Percentiles rank a stretch among this genome's conserved stretches.
Evolutionary conservation across 495 filamentous ascomycete genomes (phyloP).

Genomic region (Lophium mytilinum): DNA sequence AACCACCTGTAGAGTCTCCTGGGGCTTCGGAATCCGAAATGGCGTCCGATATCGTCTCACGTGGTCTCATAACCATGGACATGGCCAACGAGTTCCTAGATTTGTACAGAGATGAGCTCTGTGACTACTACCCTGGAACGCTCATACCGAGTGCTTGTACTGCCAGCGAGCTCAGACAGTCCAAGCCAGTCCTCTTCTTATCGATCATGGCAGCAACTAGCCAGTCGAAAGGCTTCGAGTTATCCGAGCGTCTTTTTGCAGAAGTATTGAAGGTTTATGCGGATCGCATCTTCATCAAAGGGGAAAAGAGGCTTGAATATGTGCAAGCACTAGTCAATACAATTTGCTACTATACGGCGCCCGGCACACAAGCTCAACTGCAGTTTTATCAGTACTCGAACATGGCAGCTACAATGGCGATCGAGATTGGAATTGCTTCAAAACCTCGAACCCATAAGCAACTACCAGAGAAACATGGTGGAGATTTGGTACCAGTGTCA

Average conservation of each 20-base stretch:
- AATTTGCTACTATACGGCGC: conserved; percentile 44
- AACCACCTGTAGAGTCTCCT: not conserved
- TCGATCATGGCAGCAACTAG: conserved; percentile 45
- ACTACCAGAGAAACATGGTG: conserved; percentile 13
- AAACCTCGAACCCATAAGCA: conserved; percentile 27
- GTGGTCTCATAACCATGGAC: conserved; percentile 41
- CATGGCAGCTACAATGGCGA: conserved; percentile 48
- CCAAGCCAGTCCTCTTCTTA: conserved; percentile 45
- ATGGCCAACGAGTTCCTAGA: conserved; percentile 39
- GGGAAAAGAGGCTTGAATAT: conserved; percentile 48
- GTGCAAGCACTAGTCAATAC: conserved; percentile 46
- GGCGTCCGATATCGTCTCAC: conserved; percentile 38
- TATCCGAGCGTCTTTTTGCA: conserved; percentile 41
- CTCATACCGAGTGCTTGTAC: conserved; percentile 37
- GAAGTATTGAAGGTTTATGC: conserved; percentile 45
- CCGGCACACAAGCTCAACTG: conserved; percentile 39
- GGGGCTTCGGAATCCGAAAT: not conserved
- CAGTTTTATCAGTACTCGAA: conserved; percentile 49
- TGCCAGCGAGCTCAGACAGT: conserved; percentile 35
- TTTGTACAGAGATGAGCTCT: conserved; percentile 39
- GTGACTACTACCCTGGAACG: conserved; percentile 38
- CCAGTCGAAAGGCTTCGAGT: conserved; percentile 34
- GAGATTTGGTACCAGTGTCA: conserved; percentile 9
- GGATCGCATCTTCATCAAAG: conserved; percentile 41
- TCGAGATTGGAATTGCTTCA: conserved; percentile 45